phyloP scores from a whole-genome alignment of 768 basidiomycete species.

The Vararia minispora region DNA sequence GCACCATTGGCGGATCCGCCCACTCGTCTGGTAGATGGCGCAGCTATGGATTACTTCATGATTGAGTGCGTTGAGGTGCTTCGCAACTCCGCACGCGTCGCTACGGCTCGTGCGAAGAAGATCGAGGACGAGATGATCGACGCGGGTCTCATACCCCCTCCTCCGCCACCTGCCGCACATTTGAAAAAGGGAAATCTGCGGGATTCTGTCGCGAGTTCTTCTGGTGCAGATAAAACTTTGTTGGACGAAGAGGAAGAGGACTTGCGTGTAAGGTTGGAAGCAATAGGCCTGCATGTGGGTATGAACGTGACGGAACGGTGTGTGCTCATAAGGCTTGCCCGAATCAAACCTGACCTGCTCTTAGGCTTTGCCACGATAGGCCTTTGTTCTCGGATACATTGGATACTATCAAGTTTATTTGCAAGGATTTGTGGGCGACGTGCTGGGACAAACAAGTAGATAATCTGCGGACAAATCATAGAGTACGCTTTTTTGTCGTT shows the following conservation, averaged over 20 bases:
- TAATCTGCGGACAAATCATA: constrained; percentile 89
- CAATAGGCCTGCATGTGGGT: constrained; percentile 80
- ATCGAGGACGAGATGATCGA: constrained; percentile 73
- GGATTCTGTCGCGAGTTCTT: constrained; percentile 25
- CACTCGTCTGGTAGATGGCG: constrained; percentile 46
- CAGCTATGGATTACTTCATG: constrained; percentile 77
- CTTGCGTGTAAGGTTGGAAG: constrained; percentile 57
- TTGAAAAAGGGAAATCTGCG: constrained; percentile 28
- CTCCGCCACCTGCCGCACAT: constrained; percentile 29
- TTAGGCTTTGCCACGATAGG: constrained; percentile 66
- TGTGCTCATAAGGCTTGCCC: constrained; percentile 13
- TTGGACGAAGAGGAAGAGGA: constrained; percentile 68
- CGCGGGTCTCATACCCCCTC: constrained; percentile 56
- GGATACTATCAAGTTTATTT: constrained; percentile 90
- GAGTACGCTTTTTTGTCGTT: constrained; percentile 36
- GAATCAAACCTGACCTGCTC: neutral
- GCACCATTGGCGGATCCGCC: constrained; percentile 58
- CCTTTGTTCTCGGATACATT: constrained; percentile 72
- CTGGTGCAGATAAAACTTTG: constrained; percentile 12
- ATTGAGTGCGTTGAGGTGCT: constrained; percentile 73
- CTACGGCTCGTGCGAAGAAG: constrained; percentile 52
- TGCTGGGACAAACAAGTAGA: constrained; percentile 95
- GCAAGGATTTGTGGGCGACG: constrained; percentile 90
- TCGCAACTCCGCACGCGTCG: constrained; percentile 62
- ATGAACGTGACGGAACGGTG: constrained; percentile 81